phyloP scores from a whole-genome alignment of 2,329 filamentous ascomycete genomes.

The Stachybotrys echinatus region DNA sequence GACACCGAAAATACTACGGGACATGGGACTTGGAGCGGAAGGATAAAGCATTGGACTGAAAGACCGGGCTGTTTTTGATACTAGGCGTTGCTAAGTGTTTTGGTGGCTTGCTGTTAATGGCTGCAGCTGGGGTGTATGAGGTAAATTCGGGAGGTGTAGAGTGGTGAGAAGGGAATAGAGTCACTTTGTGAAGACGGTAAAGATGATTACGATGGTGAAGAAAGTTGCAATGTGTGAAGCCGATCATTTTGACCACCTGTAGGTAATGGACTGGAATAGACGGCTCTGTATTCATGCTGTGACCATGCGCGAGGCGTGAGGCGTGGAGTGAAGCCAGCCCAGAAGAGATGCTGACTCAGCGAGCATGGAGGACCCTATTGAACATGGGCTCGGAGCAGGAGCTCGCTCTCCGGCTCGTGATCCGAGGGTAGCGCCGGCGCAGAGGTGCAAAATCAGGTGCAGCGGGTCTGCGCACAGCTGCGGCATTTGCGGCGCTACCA shows the following conservation, averaged over 20 bases:
- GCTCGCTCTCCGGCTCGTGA: background rate
- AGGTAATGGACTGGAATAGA: no score
- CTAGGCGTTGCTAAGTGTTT: background rate
- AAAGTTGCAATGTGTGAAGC: background rate
- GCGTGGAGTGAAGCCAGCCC: background rate
- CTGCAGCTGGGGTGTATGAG: background rate
- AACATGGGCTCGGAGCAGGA: background rate
- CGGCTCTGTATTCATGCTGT: no score
- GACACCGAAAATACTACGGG: background rate
- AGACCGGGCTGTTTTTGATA: background rate
- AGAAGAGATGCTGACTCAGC: background rate
- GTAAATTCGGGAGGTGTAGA: background rate
- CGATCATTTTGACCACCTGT: background rate
- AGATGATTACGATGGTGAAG: no score
- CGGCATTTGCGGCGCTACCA: background rate
- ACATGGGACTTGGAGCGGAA: background rate
- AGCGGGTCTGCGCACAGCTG: background rate
- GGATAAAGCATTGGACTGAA: background rate
- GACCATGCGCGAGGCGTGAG: no score
- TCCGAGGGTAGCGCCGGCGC: slow-evolving; percentile 1
- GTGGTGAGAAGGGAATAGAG: background rate
- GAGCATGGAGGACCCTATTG: background rate
- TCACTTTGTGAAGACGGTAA: background rate
- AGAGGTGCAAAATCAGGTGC: background rate
- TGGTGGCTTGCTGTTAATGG: background rate